Base-by-base conservation (phyloP, 2,329 filamentous ascomycete genomes). In the Dactylellina sp. region DNA sequence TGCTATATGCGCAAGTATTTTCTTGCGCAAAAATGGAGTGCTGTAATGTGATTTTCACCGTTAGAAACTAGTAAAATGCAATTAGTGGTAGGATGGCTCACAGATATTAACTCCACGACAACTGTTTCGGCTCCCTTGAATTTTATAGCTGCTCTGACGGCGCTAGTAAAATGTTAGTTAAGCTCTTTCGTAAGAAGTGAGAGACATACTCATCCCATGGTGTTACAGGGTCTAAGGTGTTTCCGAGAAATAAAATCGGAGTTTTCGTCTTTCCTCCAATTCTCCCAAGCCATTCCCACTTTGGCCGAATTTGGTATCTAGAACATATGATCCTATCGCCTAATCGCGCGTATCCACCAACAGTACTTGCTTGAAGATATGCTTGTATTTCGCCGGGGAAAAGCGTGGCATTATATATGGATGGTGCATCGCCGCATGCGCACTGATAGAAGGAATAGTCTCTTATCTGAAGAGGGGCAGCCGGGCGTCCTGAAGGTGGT, bases 221-320 rank as follows among this genome's bases (percentile, higher is more conserved):
- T 5, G 68, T 74, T 5, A 74, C 52, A 1, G 68, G 68, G 22
- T 74, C 68, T 37, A 74, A 56, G 0, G 60, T 60, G 37, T 74
- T 74, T 20, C 68, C 68, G 4, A 65, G 6, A 40, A 74, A 74
- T 18, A 71, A 12, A 11, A 71, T 63, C 25, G 66, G 66, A 14
- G 57, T 71, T 18, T 63, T 64, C 6, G 66, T 56, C 7, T 25
- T 53, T 7, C 39, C 66, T 22, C 66, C 66, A 39, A 71, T 71
- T 28, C 32, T 40, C 16, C 50, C 59, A 7, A 22, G 20, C 59
- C 57, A 71, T n/a, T 71, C 66, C 66, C 66, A 71, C 20, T 50
- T 59, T 1, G 66, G 66, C 1, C 66, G 49, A n/a, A 59, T 63
- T 1, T 39, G 14, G 9, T 39, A 71, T 40, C 59, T 50, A 11